A percentile compares a stretch with the other conserved stretches of the same genome.
Evolutionary conservation across 2,329 filamentous ascomycete genomes (phyloP).

Genomic region (Cladosporium phlei): DNA sequence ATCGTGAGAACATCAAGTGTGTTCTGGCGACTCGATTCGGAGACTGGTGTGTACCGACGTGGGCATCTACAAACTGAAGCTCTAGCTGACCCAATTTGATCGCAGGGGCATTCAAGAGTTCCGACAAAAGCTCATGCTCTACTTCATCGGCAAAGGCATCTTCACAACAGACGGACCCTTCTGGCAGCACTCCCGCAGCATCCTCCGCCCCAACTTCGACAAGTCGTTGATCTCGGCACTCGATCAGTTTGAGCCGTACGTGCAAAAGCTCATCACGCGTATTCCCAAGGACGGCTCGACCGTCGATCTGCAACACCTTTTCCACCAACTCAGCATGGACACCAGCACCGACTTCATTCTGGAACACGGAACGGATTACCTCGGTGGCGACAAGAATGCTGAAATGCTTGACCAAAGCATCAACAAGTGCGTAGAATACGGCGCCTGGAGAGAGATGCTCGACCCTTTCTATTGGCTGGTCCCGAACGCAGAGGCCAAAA

Average conservation of each 20-base stretch:
- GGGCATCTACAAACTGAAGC: too few relatives aligned
- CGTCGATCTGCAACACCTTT: slow-evolving; percentile 58
- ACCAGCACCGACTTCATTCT: slow-evolving; percentile 63
- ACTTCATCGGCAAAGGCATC: slow-evolving; percentile 31
- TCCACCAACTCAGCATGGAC: slow-evolving; percentile 61
- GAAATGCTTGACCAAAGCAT: slow-evolving; percentile 14
- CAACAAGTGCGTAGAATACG: slow-evolving; percentile 31
- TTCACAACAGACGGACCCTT: slow-evolving; percentile 40
- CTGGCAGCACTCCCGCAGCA: slow-evolving; percentile 22
- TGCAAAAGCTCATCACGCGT: slow-evolving; percentile 50
- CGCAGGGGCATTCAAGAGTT: slow-evolving; percentile 4
- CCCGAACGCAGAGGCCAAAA: slow-evolving; percentile 13
- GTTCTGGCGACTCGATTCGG: slow-evolving; percentile 38
- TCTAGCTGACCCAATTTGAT: slow-evolving; percentile 18
- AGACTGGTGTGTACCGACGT: slow-evolving; percentile 33
- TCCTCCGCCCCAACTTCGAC: slow-evolving; percentile 49
- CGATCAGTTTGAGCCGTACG: slow-evolving; percentile 54
- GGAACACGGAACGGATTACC: slow-evolving; percentile 39
- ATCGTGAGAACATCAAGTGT: slow-evolving; percentile 41
- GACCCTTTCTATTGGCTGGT: slow-evolving; percentile 12
- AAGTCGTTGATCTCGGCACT: slow-evolving; percentile 48
- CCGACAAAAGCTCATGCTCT: slow-evolving; percentile 5
- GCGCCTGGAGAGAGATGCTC: slow-evolving; percentile 11
- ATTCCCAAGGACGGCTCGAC: slow-evolving; percentile 51
- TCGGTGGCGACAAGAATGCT: slow-evolving; percentile 14